Evolutionary conservation across 805 yeast species (phyloP).

Genomic region (Millerago galiae): DNA sequence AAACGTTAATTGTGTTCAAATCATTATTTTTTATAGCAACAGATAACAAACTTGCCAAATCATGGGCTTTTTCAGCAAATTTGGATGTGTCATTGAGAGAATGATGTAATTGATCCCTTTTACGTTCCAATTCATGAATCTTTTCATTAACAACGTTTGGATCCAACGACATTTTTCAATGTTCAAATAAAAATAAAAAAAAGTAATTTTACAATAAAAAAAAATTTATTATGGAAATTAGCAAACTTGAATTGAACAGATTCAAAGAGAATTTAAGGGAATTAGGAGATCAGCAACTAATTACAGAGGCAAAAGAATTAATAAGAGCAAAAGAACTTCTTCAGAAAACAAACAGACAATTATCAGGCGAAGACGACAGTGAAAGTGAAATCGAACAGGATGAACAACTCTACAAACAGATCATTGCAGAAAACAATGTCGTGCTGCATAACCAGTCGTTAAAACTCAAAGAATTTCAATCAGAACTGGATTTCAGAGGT

Average conservation of each 20-base stretch:
- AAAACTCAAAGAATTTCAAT: slow-evolving; percentile 37
- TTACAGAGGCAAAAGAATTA: too few relatives aligned
- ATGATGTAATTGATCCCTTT: slow-evolving; percentile 13
- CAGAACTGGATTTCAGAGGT: slow-evolving; percentile 43
- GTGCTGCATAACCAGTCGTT: slow-evolving; percentile 48
- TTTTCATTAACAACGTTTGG: slow-evolving; percentile 22
- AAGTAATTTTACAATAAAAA: slow-evolving; percentile 21
- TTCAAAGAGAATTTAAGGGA: too few relatives aligned
- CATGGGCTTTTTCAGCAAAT: slow-evolving; percentile 12
- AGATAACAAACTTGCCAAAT: slow-evolving; percentile 11
- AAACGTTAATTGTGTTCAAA: slow-evolving; percentile 20
- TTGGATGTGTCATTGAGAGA: slow-evolving; percentile 9
- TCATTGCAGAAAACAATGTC: slow-evolving; percentile 47
- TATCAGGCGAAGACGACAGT: slow-evolving; percentile 8
- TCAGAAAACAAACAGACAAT: slow-evolving; percentile 40
- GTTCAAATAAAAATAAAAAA: neutral
- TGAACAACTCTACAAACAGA: slow-evolving; percentile 41
- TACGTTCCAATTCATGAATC: slow-evolving; percentile 21
- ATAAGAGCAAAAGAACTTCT: neutral
- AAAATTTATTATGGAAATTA: neutral
- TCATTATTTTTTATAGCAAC: slow-evolving; percentile 13
- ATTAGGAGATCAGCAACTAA: too few relatives aligned
- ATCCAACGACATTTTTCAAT: slow-evolving; percentile 12
- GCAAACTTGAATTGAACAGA: neutral
- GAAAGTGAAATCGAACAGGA: slow-evolving; percentile 21